phyloP scores from a whole-genome alignment of 495 filamentous ascomycete species.

The Hyaloscypha hepaticicola region DNA sequence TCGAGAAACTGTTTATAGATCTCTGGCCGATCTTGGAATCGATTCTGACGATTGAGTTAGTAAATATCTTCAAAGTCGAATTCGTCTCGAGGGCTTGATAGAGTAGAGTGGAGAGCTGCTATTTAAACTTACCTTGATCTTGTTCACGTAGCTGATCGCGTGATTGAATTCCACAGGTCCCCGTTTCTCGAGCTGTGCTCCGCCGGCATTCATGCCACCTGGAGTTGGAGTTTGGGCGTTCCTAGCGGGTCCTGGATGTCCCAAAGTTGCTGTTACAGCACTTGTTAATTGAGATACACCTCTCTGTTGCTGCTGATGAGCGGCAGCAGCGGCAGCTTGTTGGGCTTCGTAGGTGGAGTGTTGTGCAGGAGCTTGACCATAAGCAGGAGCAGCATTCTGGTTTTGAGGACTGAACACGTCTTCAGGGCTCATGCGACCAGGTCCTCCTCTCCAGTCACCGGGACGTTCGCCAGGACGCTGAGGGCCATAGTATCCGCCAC shows the following conservation, averaged over 20 bases:
- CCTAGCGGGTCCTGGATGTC: conserved; percentile 26
- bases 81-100: neutral
- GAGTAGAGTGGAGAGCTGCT: neutral
- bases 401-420: conserved; percentile 51
- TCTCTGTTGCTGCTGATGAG: conserved; percentile 77
- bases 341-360: conserved; percentile 47
- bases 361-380: conserved; percentile 42
- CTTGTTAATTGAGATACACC: conserved; percentile 79
- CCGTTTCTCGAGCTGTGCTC: conserved; percentile 73
- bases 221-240: conserved; percentile 50
- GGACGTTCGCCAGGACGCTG: conserved; percentile 39
- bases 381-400: conserved; percentile 46
- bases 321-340: conserved; percentile 48
- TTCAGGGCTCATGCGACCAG: conserved; percentile 57
- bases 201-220: conserved; percentile 40
- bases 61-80: neutral
- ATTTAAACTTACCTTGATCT: conserved; percentile 77
- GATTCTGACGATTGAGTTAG: conserved; percentile 60
- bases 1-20: conserved; percentile 99
- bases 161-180: conserved; percentile 99
- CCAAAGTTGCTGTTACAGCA: conserved; percentile 58
- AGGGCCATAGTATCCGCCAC: conserved; percentile 39
- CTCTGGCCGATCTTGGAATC: conserved; percentile 90
- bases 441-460: conserved; percentile 49
- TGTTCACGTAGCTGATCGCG: conserved; percentile 99